A percentile compares a stretch with the other conserved stretches of the same genome.
phyloP scores from a whole-genome alignment of 2,329 filamentous ascomycete genomes.

The Aspergillus sp. region DNA sequence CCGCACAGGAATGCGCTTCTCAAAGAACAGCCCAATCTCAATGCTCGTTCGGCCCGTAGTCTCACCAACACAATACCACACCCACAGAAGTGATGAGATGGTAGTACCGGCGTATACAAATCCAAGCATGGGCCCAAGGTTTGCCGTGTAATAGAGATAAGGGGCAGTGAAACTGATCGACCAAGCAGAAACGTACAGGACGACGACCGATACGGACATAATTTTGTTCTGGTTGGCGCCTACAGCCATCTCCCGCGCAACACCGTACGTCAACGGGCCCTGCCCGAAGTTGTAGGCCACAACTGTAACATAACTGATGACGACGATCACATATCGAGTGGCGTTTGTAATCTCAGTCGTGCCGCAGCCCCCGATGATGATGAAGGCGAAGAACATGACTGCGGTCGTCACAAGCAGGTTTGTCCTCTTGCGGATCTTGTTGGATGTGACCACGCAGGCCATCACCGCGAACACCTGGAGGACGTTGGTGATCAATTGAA shows the following conservation, averaged over 20 bases:
- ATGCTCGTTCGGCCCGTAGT: neutral
- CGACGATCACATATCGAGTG: neutral
- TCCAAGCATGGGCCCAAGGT: neutral
- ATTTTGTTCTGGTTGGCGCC: neutral
- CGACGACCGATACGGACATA: neutral
- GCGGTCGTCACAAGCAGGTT: neutral
- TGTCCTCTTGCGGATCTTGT: neutral
- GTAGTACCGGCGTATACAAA: neutral
- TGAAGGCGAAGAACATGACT: neutral
- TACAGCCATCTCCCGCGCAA: neutral
- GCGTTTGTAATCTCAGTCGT: neutral
- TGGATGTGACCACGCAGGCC: neutral
- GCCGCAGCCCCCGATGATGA: neutral
- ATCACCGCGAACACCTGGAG: neutral
- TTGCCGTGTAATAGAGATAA: neutral
- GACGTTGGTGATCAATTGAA: neutral
- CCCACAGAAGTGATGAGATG: neutral
- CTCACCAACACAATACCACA: neutral
- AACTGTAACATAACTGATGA: neutral
- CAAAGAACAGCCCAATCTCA: neutral
- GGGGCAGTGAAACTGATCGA: neutral
- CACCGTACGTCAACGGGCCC: neutral
- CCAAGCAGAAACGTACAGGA: neutral
- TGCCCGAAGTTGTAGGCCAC: neutral
- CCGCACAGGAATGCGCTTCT: neutral